Conservation (phyloP, 148 eudicot species). For the Vaccinium darrowii region DNA sequence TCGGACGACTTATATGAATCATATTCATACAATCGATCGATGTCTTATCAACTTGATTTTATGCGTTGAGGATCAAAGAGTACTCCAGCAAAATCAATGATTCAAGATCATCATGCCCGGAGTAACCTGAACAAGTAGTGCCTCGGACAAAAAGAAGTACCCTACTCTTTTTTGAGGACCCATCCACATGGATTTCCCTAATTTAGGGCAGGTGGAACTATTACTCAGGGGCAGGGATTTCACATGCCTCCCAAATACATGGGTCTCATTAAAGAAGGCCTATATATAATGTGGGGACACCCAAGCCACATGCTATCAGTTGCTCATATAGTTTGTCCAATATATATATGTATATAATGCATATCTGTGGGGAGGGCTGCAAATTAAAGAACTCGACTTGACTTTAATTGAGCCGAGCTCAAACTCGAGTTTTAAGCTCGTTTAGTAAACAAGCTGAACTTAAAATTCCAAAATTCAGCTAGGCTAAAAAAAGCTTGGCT, state of each 20-base stretch:
- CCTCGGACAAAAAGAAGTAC: neutral
- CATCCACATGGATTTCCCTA: neutral
- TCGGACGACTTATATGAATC: too few relatives aligned
- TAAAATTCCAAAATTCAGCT: too few relatives aligned
- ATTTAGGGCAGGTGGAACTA: conserved; percentile 2
- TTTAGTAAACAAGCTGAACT: too few relatives aligned
- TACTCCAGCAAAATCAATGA: neutral
- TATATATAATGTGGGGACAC: conserved; percentile 1
- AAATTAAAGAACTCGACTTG: too few relatives aligned
- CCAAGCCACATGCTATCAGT: neutral
- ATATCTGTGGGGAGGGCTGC: too few relatives aligned
- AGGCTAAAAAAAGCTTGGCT: too few relatives aligned
- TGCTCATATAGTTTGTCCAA: neutral
- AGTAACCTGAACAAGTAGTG: neutral
- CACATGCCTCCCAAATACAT: conserved; percentile 3
- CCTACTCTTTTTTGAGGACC: conserved; percentile 5
- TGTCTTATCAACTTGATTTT: too few relatives aligned
- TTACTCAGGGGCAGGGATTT: conserved; percentile 1
- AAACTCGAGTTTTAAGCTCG: too few relatives aligned
- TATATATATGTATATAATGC: too few relatives aligned
- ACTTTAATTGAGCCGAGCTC: too few relatives aligned
- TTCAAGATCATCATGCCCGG: neutral
- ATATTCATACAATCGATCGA: too few relatives aligned
- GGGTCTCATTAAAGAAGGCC: neutral
- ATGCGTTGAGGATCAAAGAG: too few relatives aligned